Base-by-base conservation (phyloP, 805 yeast species). In the Teunomyces gatunensis region DNA sequence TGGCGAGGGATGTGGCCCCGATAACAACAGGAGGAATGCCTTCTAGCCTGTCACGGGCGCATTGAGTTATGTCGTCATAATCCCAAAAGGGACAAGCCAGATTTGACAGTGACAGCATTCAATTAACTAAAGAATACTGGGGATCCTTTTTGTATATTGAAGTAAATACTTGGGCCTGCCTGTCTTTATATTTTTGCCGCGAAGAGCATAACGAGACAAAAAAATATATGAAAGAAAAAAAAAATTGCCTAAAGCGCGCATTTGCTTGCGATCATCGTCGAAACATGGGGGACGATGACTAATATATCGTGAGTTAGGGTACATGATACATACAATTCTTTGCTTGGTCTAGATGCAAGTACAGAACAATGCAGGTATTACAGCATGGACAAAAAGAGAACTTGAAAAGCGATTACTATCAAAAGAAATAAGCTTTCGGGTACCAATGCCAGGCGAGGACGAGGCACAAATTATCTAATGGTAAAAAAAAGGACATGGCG, bases 41-140 rank as follows among this genome's bases (percentile, higher is more conserved):
- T 47, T 74, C 74, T 33, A 80, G 57, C 50, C 64, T 60, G 57
- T 67, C 64, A 41, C 83, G 69, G 4, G 78, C 78, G 56, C 85
- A 81, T 12, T 58, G 57, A 1, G 85, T 77, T 35, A 84, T 58
- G 60, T 84, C 89, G 56, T 84, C 89, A 49, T 75, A 80, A 51
- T 70, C 65, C 89, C 89, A 84, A 52, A 61, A 47, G 36, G 51
- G 49, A 57, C 65, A 49, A 18, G 50, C 45, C 39, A 39, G 43
- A 29, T 29, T 45, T 28, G 35, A 34, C 47, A 29, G 40, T 23
- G 32, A 20, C 21, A 34, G 25, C 32, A 41, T 29, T 30, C 30
- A 17, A 21, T 11, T 10, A 17, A 12, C 12, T 13, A 20, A 28
- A n/a, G 15, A 32, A 44, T 18, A 20, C 36, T 21, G 23, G 20